phyloP scores from a whole-genome alignment of 2,329 filamentous ascomycete genomes.

The Diaporthe ampelina region DNA sequence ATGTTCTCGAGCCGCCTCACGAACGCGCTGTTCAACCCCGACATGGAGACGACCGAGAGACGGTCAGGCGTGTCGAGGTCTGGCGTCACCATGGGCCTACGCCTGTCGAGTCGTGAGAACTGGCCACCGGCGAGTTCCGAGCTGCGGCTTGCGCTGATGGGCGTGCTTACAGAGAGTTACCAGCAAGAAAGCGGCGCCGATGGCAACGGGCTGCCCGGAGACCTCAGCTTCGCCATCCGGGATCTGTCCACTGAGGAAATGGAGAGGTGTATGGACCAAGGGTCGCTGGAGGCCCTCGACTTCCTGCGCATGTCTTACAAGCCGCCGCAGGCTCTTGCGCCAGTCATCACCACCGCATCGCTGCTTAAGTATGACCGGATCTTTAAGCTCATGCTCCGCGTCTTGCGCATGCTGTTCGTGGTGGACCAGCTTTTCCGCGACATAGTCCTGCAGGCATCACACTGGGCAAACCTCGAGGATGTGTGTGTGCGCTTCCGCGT shows the following conservation, averaged over 20 bases:
- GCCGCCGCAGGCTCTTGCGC: conserved; percentile 77
- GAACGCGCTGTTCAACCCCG: conserved; percentile 86
- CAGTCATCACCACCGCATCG: conserved; percentile 78
- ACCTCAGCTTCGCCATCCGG: conserved; percentile 86
- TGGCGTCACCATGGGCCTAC: conserved; percentile 83
- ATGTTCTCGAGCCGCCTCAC: conserved; percentile 85
- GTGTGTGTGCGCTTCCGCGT: conserved; percentile 73
- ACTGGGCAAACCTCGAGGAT: conserved; percentile 51
- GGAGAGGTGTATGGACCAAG: conserved; percentile 84
- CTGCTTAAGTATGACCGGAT: conserved; percentile 87
- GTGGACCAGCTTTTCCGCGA: conserved; percentile 75
- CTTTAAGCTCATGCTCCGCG: conserved; percentile 83
- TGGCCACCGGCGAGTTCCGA: conserved; percentile 98
- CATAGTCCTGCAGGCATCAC: conserved; percentile 52
- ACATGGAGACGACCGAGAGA: conserved; percentile 84
- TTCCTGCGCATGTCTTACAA: conserved; percentile 91
- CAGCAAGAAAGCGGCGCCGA: conserved; percentile 43
- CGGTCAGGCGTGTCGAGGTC: conserved; percentile 76
- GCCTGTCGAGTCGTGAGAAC: conserved; percentile 82
- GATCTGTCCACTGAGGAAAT: conserved; percentile 85
- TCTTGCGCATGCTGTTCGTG: conserved; percentile 84
- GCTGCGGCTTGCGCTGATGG: conserved; percentile 89
- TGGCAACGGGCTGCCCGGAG: conserved; percentile 69
- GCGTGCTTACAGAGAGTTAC: conserved; percentile 84
- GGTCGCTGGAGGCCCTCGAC: conserved; percentile 89